phyloP scores from a whole-genome alignment of 768 basidiomycete species.

The Russula sp. region DNA sequence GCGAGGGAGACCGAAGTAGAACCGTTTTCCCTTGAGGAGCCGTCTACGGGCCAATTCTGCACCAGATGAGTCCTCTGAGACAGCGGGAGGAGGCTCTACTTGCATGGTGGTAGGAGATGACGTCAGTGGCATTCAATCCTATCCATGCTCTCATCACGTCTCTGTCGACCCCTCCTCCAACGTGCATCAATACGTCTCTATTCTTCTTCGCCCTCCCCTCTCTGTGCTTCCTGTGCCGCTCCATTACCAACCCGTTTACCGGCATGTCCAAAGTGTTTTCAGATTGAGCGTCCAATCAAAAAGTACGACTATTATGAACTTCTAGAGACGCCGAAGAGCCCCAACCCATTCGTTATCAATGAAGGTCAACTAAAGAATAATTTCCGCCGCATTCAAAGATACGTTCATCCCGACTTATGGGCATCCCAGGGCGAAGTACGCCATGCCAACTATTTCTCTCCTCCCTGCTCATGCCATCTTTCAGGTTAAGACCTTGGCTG shows the following conservation, averaged over 20 bases:
- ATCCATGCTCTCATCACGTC: neutral
- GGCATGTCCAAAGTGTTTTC: conserved; percentile 71
- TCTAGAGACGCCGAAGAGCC: conserved; percentile 57
- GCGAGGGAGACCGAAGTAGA: neutral
- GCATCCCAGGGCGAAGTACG: conserved; percentile 59
- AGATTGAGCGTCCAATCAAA: conserved; percentile 54
- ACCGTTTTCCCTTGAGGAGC: neutral
- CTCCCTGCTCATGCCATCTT: conserved; percentile 1
- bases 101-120: conserved; percentile 19
- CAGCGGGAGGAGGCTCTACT: conserved; percentile 17
- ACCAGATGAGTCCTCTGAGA: conserved; percentile 6
- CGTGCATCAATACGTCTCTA: neutral
- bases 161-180: neutral
- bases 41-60: conserved; percentile 16
- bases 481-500: conserved; percentile 56
- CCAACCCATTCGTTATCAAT: conserved; percentile 74
- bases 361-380: conserved; percentile 53
- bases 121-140: neutral
- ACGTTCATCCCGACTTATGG: conserved; percentile 88
- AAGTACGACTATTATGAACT: conserved; percentile 63
- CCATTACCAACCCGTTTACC: conserved; percentile 63
- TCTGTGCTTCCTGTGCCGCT: conserved; percentile 62
- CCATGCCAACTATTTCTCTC: neutral
- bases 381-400: conserved; percentile 69
- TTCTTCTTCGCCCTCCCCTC: neutral